Conservation (phyloP, 1,284 basidiomycete species). For the Butyriboletus appendiculatus region DNA sequence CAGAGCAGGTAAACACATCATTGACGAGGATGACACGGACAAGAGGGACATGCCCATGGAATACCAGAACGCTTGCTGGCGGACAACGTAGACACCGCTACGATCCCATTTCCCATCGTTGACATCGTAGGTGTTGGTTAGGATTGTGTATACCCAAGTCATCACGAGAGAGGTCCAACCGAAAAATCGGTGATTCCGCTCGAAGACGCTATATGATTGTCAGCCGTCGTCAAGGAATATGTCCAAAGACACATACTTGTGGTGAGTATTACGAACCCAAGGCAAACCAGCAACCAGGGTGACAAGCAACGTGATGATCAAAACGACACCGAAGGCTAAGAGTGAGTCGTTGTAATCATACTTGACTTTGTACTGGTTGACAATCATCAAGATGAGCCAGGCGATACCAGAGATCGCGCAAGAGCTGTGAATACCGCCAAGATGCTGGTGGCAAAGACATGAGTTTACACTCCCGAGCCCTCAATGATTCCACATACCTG, state of each 20-base stretch:
- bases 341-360: conserved; percentile 53
- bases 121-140: conserved; percentile 60
- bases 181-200: conserved; percentile 73
- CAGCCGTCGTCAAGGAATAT: not conserved
- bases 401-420: conserved; percentile 66
- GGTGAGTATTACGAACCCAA: conserved; percentile 73
- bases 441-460: conserved; percentile 47
- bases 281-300: conserved; percentile 63
- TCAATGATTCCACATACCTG: conserved; percentile 43
- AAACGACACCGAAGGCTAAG: conserved; percentile 57
- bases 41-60: conserved; percentile 70
- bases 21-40: conserved; percentile 41
- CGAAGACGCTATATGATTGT: conserved; percentile 56
- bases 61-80: conserved; percentile 77
- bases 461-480: not conserved
- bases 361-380: conserved; percentile 51
- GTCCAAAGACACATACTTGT: conserved; percentile 55
- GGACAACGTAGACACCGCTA: conserved; percentile 53
- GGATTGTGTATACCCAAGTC: conserved; percentile 68
- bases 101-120: conserved; percentile 55
- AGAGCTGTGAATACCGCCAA: conserved; percentile 76
- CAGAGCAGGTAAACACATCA: conserved; percentile 4
- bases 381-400: conserved; percentile 65
- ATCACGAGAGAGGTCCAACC: conserved; percentile 67
- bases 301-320: conserved; percentile 53